Evolutionary conservation across 108 stramenopile genomes (phyloP), one percentile per base, ranked within the genome.

Genomic region (Ochromonas danica): DNA sequence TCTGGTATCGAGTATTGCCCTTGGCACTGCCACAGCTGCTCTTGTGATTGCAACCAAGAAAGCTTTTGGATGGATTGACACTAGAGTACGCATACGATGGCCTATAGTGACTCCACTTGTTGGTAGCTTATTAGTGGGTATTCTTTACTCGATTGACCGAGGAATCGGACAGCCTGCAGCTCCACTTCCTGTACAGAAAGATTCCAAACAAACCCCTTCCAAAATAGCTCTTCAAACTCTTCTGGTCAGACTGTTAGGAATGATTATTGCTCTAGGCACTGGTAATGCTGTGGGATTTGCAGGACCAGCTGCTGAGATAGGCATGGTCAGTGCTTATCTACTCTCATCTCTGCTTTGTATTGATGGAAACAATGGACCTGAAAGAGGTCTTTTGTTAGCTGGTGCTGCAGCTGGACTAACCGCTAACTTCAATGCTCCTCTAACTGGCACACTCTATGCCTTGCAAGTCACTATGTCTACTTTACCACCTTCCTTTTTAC

Each of bases 381-480:
- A 35, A 36, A 10, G 10, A 10, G 3, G 6, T 28, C 25, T 28
- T 10, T 28, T 67, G 10, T 10, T 67, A 6, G 63, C 63, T 36
- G 63, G 63, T 67, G 63, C 63, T 10, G 63, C 14, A 14, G 63
- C 63, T 36, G 63, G 63, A 14, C 14, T 67, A 6, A 10, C 30
- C 31, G 63, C 63, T 10, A 67, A 67, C 31, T 67, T 67, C 31
- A 67, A 67, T 36, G 63, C 63, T 6, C 63, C 63, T 6, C 25
- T 67, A 25, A 67, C 63, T 36, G 63, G 63, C 31, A 6, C 35
- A 36, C 6, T 67, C 14, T 36, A 67, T 36, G 3, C 33, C 10
- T 10, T 67, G 63, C 30, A 67, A 36, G 31, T 36, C 3, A 67
- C 63, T 10, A 57, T 57, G 51, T n/a, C n/a, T n/a, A n/a, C n/a